Evolutionary conservation across 1,284 basidiomycete genomes (phyloP).

Genomic region (Moesziomyces parantarcticus): DNA sequence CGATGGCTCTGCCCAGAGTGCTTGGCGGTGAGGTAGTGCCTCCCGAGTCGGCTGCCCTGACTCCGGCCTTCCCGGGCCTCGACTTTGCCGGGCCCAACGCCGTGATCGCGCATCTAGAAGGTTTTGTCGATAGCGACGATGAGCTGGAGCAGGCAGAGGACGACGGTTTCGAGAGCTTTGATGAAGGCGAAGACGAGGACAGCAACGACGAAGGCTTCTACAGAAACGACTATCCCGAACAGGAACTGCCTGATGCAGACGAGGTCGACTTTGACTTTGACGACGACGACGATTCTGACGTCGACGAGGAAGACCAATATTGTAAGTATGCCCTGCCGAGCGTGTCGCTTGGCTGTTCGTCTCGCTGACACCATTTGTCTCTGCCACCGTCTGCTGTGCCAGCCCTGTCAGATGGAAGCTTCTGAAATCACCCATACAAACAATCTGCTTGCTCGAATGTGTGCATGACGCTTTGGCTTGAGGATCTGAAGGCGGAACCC

Average conservation of each 20-base stretch:
- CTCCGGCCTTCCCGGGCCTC: conserved; percentile 24
- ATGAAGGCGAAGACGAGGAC: conserved; percentile 65
- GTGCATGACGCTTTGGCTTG: too few species aligned
- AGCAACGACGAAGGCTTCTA: conserved; percentile 67
- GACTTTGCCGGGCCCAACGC: conserved; percentile 37
- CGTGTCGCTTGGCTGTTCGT: not conserved
- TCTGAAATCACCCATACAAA: conserved; percentile 4
- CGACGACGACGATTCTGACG: conserved; percentile 33
- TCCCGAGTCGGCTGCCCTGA: conserved; percentile 19
- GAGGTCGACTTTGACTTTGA: conserved; percentile 48
- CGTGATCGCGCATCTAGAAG: conserved; percentile 33
- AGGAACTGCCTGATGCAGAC: conserved; percentile 55
- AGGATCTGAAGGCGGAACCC: too few species aligned
- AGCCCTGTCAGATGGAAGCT: conserved; percentile 45
- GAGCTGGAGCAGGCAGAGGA: conserved; percentile 40
- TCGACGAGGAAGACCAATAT: conserved; percentile 43
- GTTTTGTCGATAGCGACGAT: conserved; percentile 40
- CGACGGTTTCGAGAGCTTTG: conserved; percentile 47
- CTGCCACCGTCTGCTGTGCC: not conserved
- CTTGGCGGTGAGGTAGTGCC: conserved; percentile 41
- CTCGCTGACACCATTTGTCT: not conserved
- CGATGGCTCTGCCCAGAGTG: conserved; percentile 39
- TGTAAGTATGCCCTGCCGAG: conserved; percentile 21
- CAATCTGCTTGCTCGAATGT: too few species aligned
- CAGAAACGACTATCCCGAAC: conserved; percentile 64